These are phyloP conservation scores for Trichophyton rubrum DNA, from an alignment of 2,329 filamentous ascomycete genomes.

Conservation along the genomic window DNA sequence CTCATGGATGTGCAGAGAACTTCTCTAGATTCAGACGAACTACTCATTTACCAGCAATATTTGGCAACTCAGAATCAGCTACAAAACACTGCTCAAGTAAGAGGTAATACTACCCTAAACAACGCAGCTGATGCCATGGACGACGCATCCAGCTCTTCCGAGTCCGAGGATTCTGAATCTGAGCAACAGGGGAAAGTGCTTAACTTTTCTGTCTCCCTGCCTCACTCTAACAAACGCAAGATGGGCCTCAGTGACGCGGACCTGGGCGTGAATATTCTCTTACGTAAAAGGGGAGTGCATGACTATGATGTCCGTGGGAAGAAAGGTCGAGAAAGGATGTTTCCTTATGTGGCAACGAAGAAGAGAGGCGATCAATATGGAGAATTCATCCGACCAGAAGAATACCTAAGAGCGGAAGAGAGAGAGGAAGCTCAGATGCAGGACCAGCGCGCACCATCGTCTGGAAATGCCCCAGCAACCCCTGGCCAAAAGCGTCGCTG, in stretches of 20 bases:
- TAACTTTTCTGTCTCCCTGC: slow-evolving; percentile 74
- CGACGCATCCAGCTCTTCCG: slow-evolving; percentile 72
- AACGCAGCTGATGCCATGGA: slow-evolving; percentile 61
- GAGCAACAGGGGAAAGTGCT: slow-evolving; percentile 86
- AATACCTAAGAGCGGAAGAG: slow-evolving; percentile 87
- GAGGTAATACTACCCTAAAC: slow-evolving; percentile 56
- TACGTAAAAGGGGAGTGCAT: slow-evolving; percentile 80
- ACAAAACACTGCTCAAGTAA: slow-evolving; percentile 63
- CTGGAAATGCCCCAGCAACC: slow-evolving; percentile 45
- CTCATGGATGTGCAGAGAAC: slow-evolving; percentile 50
- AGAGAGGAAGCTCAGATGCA: slow-evolving; percentile 62
- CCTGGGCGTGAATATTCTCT: slow-evolving; percentile 76
- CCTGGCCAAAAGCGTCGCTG: slow-evolving; percentile 91
- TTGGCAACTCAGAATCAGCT: slow-evolving; percentile 77
- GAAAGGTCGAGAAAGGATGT: slow-evolving; percentile 83
- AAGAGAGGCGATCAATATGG: slow-evolving; percentile 83
- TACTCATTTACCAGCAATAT: slow-evolving; percentile 79
- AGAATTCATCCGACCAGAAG: slow-evolving; percentile 83
- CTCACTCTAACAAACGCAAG: slow-evolving; percentile 73
- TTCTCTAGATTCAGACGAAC: slow-evolving; percentile 61
- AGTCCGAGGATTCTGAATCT: slow-evolving; percentile 77
- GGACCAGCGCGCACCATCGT: slow-evolving; percentile 40
- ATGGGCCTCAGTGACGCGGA: slow-evolving; percentile 79
- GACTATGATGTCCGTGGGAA: slow-evolving; percentile 88
- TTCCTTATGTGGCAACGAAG: slow-evolving; percentile 70